Percentiles rank a stretch among this genome's conserved stretches.
These are phyloP conservation scores for Amanita jacksonii DNA, from an alignment of 768 basidiomycete species.

Conservation along the genomic window DNA sequence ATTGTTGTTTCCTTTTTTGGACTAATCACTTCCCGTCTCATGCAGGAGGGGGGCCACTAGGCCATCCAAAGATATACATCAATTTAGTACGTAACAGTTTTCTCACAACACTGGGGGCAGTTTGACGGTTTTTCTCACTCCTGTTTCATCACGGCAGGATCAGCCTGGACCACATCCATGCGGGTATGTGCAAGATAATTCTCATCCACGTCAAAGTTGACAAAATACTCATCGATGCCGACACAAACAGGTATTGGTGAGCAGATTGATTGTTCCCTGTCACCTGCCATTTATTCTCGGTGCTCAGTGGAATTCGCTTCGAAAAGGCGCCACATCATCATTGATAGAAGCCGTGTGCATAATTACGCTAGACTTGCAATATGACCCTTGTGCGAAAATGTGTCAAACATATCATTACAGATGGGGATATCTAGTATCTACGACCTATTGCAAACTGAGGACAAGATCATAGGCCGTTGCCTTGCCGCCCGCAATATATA, in stretches of 20 bases:
- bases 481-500: slow-evolving; percentile 14
- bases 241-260: slow-evolving; percentile 27
- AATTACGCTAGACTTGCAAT: background rate
- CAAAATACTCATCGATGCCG: background rate
- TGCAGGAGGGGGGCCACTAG: slow-evolving; percentile 86
- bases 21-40: slow-evolving; percentile 2
- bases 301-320: slow-evolving; percentile 74
- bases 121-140: slow-evolving; percentile 10
- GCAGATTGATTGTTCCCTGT: slow-evolving; percentile 6
- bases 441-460: background rate
- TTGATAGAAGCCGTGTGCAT: slow-evolving; percentile 15
- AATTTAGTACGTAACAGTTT: slow-evolving; percentile 68
- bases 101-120: slow-evolving; percentile 1
- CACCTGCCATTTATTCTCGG: slow-evolving; percentile 4
- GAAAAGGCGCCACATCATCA: slow-evolving; percentile 80
- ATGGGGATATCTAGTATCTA: background rate
- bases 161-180: slow-evolving; percentile 80
- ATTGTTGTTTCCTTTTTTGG: background rate
- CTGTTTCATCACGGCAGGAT: slow-evolving; percentile 42
- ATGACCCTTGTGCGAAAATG: background rate
- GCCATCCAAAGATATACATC: slow-evolving; percentile 95
- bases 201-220: slow-evolving; percentile 1
- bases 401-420: background rate
- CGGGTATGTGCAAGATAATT: slow-evolving; percentile 53
- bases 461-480: slow-evolving; percentile 13